Evolutionary conservation across 2,329 filamentous ascomycete genomes (phyloP).

Genomic region (Metarhizium robertsii): DNA sequence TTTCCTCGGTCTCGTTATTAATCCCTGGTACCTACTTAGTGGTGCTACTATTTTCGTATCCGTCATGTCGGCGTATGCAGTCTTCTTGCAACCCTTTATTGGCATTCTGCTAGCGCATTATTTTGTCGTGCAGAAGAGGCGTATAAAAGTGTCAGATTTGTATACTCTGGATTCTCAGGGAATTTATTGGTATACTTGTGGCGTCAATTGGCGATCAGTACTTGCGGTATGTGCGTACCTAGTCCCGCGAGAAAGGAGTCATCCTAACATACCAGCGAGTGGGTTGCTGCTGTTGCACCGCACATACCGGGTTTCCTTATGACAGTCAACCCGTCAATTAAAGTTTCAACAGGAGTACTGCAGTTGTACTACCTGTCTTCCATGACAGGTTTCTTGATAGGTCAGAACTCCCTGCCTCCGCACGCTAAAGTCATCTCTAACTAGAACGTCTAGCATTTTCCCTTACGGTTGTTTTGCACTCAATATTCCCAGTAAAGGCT

Average conservation of each 20-base stretch:
- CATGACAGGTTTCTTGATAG: conserved; percentile 1
- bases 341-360: background rate
- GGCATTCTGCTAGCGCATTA: conserved; percentile 48
- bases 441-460: background rate
- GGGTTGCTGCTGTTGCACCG: conserved; percentile 42
- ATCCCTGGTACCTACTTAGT: conserved; percentile 42
- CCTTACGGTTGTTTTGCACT: background rate
- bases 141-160: conserved; percentile 29
- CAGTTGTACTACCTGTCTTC: conserved; percentile 2
- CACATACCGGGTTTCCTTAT: conserved; percentile 43
- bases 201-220: conserved; percentile 51
- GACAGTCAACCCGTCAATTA: background rate
- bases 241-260: background rate
- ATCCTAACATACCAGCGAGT: background rate
- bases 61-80: conserved; percentile 51
- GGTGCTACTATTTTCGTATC: conserved; percentile 49
- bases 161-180: conserved; percentile 2
- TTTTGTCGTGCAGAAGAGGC: conserved; percentile 46
- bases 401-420: background rate
- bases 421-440: background rate
- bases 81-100: conserved; percentile 56
- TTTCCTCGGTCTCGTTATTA: conserved; percentile 31
- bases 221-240: conserved; percentile 32
- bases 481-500: background rate
- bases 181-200: conserved; percentile 15